These are phyloP conservation scores for Hyphopichia burtonii DNA, from an alignment of 1,139 yeast genomes.

Conservation along the genomic window DNA sequence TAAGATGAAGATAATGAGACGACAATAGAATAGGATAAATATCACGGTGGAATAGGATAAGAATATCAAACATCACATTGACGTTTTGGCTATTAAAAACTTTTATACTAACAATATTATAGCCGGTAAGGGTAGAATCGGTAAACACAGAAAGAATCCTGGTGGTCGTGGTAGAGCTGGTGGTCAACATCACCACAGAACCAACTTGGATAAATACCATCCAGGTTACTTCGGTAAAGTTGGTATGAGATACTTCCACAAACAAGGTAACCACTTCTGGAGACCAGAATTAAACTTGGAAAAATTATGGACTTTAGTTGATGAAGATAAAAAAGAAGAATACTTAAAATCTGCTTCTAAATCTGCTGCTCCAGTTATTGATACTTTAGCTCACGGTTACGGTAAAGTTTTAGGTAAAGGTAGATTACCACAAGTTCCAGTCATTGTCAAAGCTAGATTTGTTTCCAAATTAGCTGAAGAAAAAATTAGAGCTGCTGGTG, in stretches of 20 bases:
- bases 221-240: slow-evolving; percentile 99
- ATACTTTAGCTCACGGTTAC: slow-evolving; percentile 99
- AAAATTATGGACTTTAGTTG: slow-evolving; percentile 97
- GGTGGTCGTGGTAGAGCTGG: slow-evolving; percentile 99
- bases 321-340: slow-evolving; percentile 92
- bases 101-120: slow-evolving; percentile 12
- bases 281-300: slow-evolving; percentile 97
- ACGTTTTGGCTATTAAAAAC: no score
- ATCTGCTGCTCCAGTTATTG: slow-evolving; percentile 97
- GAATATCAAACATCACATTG: no score
- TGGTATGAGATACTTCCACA: slow-evolving; percentile 99
- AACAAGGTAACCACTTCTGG: slow-evolving; percentile 96
- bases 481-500: slow-evolving; percentile 99
- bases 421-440: slow-evolving; percentile 96
- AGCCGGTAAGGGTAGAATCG: slow-evolving; percentile 99
- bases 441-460: slow-evolving; percentile 98
- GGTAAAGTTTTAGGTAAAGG: slow-evolving; percentile 99
- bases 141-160: slow-evolving; percentile 99
- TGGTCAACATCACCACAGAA: slow-evolving; percentile 99
- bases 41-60: no score
- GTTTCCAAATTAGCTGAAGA: slow-evolving; percentile 99
- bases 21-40: no score
- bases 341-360: slow-evolving; percentile 83
- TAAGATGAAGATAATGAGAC: no score
- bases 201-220: slow-evolving; percentile 99